Evolutionary conservation across 305 asterid species (phyloP), one percentile per base, ranked within the genome.

Genomic region (Solanum hybrid): DNA sequence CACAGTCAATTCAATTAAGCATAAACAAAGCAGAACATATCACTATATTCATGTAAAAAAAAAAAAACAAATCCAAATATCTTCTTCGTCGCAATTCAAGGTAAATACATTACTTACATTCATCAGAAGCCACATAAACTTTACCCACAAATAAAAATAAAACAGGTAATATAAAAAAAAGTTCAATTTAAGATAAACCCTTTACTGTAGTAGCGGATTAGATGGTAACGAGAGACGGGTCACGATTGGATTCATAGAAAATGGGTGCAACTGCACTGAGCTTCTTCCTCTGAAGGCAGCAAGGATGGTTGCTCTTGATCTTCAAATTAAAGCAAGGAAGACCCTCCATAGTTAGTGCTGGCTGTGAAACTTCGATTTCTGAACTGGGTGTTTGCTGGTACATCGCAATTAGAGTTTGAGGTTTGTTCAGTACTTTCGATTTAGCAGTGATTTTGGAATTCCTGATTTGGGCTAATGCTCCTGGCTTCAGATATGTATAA

Each of bases 391-490:
- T 80, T 76, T 94, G 91, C 76, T 95, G 95, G 85, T 88, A 57
- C 45, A 95, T 92, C 38, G 92, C 92, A 33, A 94, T 91, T 89
- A 92, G 91, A 39, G 94, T 65, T 84, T 89, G 90, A 14, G 92
- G 92, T 8, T 92, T 90, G 77, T 90, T 91, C 70, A 93, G 86
- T 7, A 75, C 79, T 65, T 92, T 94, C 38, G 96, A 95, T 94
- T 94, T 95, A 11, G 96, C 97, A 0, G 94, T 93, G 89, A 95
- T 95, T 77, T 93, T 96, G 34, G 97, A 95, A 92, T 94, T 92
- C 79, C 97, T 85, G 92, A 96, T 89, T 79, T 95, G 95, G 6
- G 98, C 97, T 14, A 96, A 92, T 2, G 96, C 97, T 76, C 98
- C 98, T 4, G 98, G 98, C 93, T 95, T 95, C 73, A 96, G 92